phyloP scores from a whole-genome alignment of 306 rosid genomes.

The Castanea sativa region DNA sequence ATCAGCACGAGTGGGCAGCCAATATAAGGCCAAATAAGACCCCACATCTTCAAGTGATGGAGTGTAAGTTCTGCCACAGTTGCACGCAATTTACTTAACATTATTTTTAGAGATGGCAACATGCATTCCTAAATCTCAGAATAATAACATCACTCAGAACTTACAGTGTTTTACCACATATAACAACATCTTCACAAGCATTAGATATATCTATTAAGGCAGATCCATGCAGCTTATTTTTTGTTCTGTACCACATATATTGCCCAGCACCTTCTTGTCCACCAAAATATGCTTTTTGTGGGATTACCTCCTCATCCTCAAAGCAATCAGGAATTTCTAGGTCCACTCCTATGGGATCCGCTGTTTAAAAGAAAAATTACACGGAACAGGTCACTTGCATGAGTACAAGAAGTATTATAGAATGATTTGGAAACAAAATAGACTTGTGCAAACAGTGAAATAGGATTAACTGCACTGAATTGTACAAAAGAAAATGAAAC shows the following conservation, averaged over 20 bases:
- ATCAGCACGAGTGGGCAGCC: conserved; percentile 89
- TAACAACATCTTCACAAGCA: conserved; percentile 48
- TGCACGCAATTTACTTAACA: conserved; percentile 16
- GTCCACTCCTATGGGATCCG: conserved; percentile 78
- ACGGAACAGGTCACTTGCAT: background rate
- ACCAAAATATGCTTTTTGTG: conserved; percentile 69
- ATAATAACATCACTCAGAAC: conserved; percentile 32
- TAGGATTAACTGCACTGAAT: background rate
- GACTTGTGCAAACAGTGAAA: background rate
- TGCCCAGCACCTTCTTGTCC: conserved; percentile 91
- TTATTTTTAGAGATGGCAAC: conserved; percentile 14
- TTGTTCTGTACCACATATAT: conserved; percentile 71
- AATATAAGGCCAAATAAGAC: conserved; percentile 70
- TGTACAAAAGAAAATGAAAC: background rate
- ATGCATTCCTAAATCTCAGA: conserved; percentile 20
- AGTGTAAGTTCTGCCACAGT: conserved; percentile 57
- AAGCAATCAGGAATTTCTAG: conserved; percentile 73
- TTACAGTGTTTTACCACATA: conserved; percentile 68
- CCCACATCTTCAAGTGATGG: conserved; percentile 84
- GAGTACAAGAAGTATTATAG: background rate
- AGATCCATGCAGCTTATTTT: conserved; percentile 62
- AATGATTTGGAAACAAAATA: background rate
- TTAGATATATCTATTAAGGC: conserved; percentile 53
- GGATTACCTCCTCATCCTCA: conserved; percentile 55
- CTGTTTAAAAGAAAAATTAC: conserved; percentile 31